These are phyloP conservation scores for Pilaira anomala DNA, from an alignment of 192 early-diverging fungal species.

Conservation along the genomic window DNA sequence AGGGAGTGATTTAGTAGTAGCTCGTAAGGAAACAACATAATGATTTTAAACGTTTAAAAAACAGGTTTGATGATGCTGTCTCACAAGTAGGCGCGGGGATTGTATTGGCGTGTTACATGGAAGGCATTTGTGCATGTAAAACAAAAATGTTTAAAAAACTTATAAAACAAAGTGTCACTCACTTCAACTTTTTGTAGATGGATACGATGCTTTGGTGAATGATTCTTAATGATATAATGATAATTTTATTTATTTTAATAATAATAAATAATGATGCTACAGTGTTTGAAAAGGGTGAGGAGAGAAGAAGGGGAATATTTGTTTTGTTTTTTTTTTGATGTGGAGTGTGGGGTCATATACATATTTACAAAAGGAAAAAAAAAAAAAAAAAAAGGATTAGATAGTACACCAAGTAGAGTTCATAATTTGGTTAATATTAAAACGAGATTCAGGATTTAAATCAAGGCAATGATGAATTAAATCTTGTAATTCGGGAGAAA, in stretches of 20 bases:
- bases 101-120: constrained; percentile 67
- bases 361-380: not conserved
- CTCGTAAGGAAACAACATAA: too few species aligned
- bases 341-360: not conserved
- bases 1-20: not conserved
- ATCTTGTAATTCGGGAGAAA: constrained; percentile 37
- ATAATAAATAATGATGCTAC: not conserved
- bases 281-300: not conserved
- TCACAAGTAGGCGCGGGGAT: constrained; percentile 70
- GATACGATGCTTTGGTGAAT: constrained; percentile 26
- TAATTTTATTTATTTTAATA: not conserved
- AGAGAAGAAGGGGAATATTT: not conserved
- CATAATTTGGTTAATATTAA: constrained; percentile 43
- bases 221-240: constrained; percentile 5
- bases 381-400: too few species aligned
- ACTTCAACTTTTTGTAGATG: constrained; percentile 12
- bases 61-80: constrained; percentile 63
- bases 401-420: constrained; percentile 15
- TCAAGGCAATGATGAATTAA: constrained; percentile 45
- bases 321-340: not conserved
- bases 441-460: constrained; percentile 41
- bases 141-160: not conserved
- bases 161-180: not conserved
- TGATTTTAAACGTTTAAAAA: not conserved
- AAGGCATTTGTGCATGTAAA: constrained; percentile 54